Conservation (phyloP, 2,329 filamentous ascomycete species). For the Exutisphaerella laricina region DNA sequence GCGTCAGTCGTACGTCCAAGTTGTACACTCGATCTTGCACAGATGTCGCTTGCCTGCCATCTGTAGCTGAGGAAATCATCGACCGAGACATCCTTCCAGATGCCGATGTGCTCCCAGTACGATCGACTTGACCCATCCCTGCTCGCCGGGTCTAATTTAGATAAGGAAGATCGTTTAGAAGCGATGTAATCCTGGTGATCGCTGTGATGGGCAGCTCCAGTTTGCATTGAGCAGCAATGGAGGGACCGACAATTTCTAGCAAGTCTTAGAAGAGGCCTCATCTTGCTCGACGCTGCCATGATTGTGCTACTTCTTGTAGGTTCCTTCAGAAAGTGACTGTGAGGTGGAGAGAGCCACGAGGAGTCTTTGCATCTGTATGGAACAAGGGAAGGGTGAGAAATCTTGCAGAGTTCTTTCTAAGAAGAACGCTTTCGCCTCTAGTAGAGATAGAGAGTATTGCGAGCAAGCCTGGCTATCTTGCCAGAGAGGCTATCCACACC, state of each 20-base stretch:
- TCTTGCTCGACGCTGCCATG: background rate
- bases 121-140: background rate
- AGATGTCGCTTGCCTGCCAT: slow-evolving; percentile 48
- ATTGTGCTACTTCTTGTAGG: background rate
- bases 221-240: no score
- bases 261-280: background rate
- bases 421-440: no score
- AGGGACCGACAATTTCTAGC: no score
- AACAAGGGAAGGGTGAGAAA: background rate
- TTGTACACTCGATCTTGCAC: background rate
- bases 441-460: no score
- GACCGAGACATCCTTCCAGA: slow-evolving; percentile 45
- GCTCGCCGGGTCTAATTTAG: no score
- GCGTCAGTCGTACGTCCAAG: background rate
- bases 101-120: slow-evolving; percentile 20
- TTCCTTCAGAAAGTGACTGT: background rate
- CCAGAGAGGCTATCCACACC: no score
- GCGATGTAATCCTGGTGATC: no score
- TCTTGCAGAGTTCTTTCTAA: no score
- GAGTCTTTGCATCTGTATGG: background rate
- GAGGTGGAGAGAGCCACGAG: background rate
- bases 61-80: slow-evolving; percentile 49
- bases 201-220: no score
- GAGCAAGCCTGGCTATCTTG: no score
- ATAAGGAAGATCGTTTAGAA: no score